Percentiles rank a stretch among this genome's conserved stretches.
These are phyloP conservation scores for Pichia cephalocereana DNA, from an alignment of 805 yeast species.

Conservation along the genomic window DNA sequence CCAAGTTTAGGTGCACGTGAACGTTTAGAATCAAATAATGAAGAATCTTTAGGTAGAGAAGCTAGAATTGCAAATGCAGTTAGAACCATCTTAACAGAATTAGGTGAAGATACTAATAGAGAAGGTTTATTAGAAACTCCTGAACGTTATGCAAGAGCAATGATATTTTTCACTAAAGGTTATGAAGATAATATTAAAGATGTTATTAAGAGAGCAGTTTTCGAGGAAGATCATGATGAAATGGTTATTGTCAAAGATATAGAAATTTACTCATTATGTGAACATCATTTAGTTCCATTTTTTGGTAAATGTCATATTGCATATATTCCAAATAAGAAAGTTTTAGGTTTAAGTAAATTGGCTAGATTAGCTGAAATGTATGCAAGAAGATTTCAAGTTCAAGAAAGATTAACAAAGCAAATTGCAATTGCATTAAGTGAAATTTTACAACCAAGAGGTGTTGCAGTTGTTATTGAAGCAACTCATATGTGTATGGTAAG, in stretches of 20 bases:
- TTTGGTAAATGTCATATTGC: constrained; percentile 96
- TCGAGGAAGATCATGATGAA: constrained; percentile 97
- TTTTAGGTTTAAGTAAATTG: constrained; percentile 83
- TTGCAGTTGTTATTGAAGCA: constrained; percentile 97
- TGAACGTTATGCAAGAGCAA: constrained; percentile 91
- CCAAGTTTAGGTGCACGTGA: constrained; percentile 79
- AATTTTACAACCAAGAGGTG: constrained; percentile 89
- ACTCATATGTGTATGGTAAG: constrained; percentile 99
- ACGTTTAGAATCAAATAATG: constrained; percentile 61
- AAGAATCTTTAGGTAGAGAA: constrained; percentile 59
- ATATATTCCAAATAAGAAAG: constrained; percentile 92
- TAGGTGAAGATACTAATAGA: constrained; percentile 85
- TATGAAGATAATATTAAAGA: constrained; percentile 90
- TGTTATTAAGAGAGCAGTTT: constrained; percentile 89
- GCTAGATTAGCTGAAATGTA: constrained; percentile 98
- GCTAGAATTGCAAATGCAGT: constrained; percentile 80
- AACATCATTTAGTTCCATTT: constrained; percentile 96
- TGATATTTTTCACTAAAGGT: constrained; percentile 93
- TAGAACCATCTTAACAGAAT: constrained; percentile 60
- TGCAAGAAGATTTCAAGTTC: constrained; percentile 93
- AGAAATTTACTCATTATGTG: constrained; percentile 86
- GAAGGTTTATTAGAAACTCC: constrained; percentile 94
- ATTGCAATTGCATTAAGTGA: constrained; percentile 94
- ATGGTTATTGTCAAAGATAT: constrained; percentile 97
- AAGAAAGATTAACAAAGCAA: constrained; percentile 92